Evolutionary conservation across 805 yeast genomes (phyloP).

Genomic region (Torulaspora franciscae): DNA sequence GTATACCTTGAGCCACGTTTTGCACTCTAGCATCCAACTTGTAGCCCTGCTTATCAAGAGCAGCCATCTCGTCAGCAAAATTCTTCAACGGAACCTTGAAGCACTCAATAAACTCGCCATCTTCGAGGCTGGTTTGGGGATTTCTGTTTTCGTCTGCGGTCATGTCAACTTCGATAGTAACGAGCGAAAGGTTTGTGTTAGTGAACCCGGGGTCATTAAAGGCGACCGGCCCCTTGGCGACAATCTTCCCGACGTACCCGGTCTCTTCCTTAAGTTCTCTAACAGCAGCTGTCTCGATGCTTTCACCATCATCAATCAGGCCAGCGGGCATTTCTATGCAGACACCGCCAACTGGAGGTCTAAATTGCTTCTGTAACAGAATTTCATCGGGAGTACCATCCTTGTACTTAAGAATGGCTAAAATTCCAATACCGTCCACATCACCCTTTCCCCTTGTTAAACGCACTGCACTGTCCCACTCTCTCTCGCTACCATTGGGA

Average conservation of each 20-base stretch:
- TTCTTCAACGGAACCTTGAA: conserved; percentile 61
- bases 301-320: conserved; percentile 76
- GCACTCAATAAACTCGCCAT: conserved; percentile 88
- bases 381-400: conserved; percentile 46
- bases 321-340: conserved; percentile 97
- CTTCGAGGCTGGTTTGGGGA: conserved; percentile 77
- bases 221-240: conserved; percentile 44
- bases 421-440: conserved; percentile 87
- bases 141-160: conserved; percentile 55
- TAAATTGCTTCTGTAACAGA: conserved; percentile 79
- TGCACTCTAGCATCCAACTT: conserved; percentile 82
- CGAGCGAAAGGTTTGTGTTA: conserved; percentile 78
- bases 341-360: conserved; percentile 88
- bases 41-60: conserved; percentile 60
- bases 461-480: conserved; percentile 89
- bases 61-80: conserved; percentile 50
- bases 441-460: conserved; percentile 57
- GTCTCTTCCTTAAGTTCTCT: conserved; percentile 91
- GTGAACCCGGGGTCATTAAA: conserved; percentile 85
- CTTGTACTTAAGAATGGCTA: conserved; percentile 57
- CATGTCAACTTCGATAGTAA: conserved; percentile 73
- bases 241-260: conserved; percentile 73
- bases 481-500: conserved; percentile 63
- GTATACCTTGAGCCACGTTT: conserved; percentile 78
- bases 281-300: conserved; percentile 71